Base-by-base conservation (phyloP, 345 rosid genomes). In the Tarenaya hassleriana region DNA sequence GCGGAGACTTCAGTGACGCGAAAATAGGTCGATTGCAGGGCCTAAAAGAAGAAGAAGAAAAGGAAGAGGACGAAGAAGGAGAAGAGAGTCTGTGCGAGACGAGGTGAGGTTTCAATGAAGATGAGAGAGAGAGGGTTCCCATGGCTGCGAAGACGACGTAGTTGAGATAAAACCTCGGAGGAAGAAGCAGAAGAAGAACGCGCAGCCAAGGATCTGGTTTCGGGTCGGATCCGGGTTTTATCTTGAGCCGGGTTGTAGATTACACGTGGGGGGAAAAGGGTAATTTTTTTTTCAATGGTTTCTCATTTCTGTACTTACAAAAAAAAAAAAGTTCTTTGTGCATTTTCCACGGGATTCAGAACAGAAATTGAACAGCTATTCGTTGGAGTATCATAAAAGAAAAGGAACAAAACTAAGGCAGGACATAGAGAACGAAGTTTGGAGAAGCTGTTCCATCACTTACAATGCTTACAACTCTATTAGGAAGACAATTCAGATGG, bases 81-180 rank as follows among this genome's bases (percentile, higher is more conserved):
- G 20, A 60, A 50, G 20, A 59, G 55, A 61, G 50, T 27, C 59
- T 76, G 16, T 46, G 39, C 8, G 70, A 56, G 51, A 42, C 62
- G 47, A 73, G 55, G 13, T 64, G 72, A 13, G 79, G 67, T 38
- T 67, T 56, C 27, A 66, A 61, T 6, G 74, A 19, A 44, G 77
- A 70, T 16, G 86, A 72, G 39, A 71, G 62, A 7, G 83, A 75
- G 50, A 77, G 73, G 61, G 64, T 50, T 38, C 51, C 77, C 83
- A 80, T 80, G 64, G 74, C 56, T 47, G 41, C 27, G 39, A 47
- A 53, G 63, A 31, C 19, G 41, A 48, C 8, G 47, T 42, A 49
- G 32, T 17, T 27, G 41, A 15, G 47, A 14, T 33, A 40, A 39
- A 34, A 19, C 35, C 31, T 18, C 10, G 1, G 61, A 42, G 37